Percentiles rank a stretch among this genome's conserved stretches.
These are phyloP conservation scores for Chlorencoelia australis DNA, from an alignment of 2,329 filamentous ascomycete genomes.

Conservation along the genomic window DNA sequence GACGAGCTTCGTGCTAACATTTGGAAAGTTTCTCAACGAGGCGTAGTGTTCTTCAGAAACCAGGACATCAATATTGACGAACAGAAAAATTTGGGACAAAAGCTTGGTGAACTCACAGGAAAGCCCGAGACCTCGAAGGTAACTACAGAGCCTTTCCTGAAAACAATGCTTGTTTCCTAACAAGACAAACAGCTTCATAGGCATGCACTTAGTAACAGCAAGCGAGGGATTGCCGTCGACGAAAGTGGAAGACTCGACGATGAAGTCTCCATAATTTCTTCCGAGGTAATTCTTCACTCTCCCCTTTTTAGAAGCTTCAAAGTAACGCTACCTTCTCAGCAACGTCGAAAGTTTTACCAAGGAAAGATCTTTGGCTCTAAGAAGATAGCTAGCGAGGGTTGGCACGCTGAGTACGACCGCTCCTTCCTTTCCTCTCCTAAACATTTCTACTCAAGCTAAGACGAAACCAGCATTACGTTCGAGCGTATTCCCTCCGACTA, in stretches of 20 bases:
- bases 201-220: too few relatives aligned
- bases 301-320: neutral
- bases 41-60: conserved; percentile 40
- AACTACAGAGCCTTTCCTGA: too few relatives aligned
- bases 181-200: too few relatives aligned
- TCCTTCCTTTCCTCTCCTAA: too few relatives aligned
- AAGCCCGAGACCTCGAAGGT: conserved; percentile 39
- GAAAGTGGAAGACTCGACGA: conserved; percentile 1
- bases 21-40: conserved; percentile 41
- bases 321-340: neutral
- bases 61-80: conserved; percentile 36
- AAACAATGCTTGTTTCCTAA: too few relatives aligned
- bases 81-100: conserved; percentile 39
- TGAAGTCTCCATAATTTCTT: neutral
- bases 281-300: neutral
- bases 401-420: too few relatives aligned
- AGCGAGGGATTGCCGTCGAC: too few relatives aligned
- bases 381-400: conserved; percentile 24
- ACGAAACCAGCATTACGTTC: conserved; percentile 36
- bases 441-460: too few relatives aligned
- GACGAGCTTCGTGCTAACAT: too few relatives aligned
- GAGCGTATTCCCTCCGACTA: conserved; percentile 41
- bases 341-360: too few relatives aligned
- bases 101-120: conserved; percentile 48
- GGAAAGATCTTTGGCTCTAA: too few relatives aligned